phyloP scores from a whole-genome alignment of 768 basidiomycete genomes.

The Boletus huronensis region DNA sequence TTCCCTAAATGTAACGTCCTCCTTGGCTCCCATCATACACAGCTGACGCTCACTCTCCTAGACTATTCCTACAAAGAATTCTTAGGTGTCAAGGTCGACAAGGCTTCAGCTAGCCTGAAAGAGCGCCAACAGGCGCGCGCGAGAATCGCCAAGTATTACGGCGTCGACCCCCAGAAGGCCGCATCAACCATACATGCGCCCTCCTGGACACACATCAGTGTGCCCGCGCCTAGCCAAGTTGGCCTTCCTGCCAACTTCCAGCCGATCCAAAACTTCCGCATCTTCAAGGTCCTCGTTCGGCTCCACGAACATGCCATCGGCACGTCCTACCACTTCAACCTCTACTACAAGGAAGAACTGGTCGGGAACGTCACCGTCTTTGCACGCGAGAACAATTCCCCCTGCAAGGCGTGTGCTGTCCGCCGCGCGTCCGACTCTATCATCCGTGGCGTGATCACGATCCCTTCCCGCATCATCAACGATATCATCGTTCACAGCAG shows the following conservation, averaged over 20 bases:
- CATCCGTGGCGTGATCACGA: slow-evolving; percentile 25
- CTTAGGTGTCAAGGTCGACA: slow-evolving; percentile 26
- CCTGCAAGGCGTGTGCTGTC: slow-evolving; percentile 24
- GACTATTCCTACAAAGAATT: slow-evolving; percentile 30
- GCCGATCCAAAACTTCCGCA: slow-evolving; percentile 22
- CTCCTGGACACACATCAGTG: slow-evolving; percentile 17
- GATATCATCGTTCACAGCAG: slow-evolving; percentile 17
- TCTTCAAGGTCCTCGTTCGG: slow-evolving; percentile 24
- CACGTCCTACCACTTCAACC: slow-evolving; percentile 23
- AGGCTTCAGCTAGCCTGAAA: slow-evolving; percentile 4
- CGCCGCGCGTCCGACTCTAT: slow-evolving; percentile 17
- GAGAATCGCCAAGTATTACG: slow-evolving; percentile 23
- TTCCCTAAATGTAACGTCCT: slow-evolving; percentile 22
- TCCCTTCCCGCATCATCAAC: slow-evolving; percentile 20
- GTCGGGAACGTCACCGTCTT: slow-evolving; percentile 26
- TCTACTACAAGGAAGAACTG: slow-evolving; percentile 15
- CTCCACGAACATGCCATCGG: slow-evolving; percentile 26
- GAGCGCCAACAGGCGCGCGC: slow-evolving; percentile 21
- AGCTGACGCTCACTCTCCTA: slow-evolving; percentile 1
- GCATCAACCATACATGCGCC: not conserved
- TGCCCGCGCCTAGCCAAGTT: slow-evolving; percentile 4
- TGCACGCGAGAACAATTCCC: slow-evolving; percentile 19
- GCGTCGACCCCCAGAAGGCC: slow-evolving; percentile 18
- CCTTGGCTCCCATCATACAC: not conserved
- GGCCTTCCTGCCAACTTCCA: slow-evolving; percentile 14